These are phyloP conservation scores for Kodamaea hsintzibuensis DNA, from an alignment of 805 yeast species.

Conservation along the genomic window DNA sequence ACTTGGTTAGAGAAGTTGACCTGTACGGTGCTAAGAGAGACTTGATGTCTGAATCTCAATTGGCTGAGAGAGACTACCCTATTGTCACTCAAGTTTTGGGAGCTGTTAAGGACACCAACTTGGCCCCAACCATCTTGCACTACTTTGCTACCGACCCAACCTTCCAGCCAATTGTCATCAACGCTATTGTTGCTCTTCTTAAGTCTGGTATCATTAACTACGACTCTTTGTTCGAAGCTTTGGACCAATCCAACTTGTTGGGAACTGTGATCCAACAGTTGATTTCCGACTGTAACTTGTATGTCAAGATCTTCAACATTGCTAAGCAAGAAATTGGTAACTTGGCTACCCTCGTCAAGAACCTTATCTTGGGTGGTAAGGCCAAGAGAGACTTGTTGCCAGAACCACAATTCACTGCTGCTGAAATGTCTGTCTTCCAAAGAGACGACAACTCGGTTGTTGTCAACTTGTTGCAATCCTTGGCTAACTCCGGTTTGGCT, in stretches of 20 bases:
- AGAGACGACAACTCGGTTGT: conserved; percentile 29
- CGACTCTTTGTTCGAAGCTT: conserved; percentile 33
- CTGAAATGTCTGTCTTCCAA: conserved; percentile 12
- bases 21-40: conserved; percentile 31
- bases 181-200: conserved; percentile 28
- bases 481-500: conserved; percentile 44
- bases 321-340: conserved; percentile 29
- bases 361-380: conserved; percentile 20
- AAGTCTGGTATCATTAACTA: conserved; percentile 35
- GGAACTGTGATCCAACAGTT: conserved; percentile 35
- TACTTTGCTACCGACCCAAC: conserved; percentile 30
- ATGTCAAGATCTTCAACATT: conserved; percentile 33
- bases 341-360: conserved; percentile 28
- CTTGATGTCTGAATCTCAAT: conserved; percentile 18
- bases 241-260: conserved; percentile 39
- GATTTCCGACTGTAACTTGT: conserved; percentile 39
- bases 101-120: conserved; percentile 35
- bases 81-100: conserved; percentile 42
- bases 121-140: conserved; percentile 37
- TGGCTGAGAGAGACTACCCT: conserved; percentile 37
- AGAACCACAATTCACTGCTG: conserved; percentile 7
- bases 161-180: conserved; percentile 29
- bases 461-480: conserved; percentile 40
- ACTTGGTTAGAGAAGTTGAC: conserved; percentile 25
- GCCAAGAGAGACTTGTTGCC: conserved; percentile 20